Conservation (phyloP, 257 asterid species). For the Ilex aquifolium region DNA sequence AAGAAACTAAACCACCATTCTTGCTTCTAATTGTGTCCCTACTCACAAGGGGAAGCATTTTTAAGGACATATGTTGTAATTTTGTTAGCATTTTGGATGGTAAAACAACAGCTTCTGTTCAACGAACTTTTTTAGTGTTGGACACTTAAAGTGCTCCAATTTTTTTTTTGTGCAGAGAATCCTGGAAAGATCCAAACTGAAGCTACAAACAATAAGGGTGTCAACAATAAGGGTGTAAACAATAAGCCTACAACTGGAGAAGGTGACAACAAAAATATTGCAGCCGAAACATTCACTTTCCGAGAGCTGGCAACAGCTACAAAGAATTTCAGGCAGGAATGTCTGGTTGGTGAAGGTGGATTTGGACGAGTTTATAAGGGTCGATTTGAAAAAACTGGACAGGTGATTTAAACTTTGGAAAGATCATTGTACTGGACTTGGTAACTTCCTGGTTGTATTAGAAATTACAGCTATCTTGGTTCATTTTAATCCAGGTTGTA, state of each 20-base stretch:
- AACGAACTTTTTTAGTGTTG: too few species aligned
- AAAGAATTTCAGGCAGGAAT: conserved; percentile 77
- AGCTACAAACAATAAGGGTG: conserved; percentile 16
- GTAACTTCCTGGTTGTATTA: neutral
- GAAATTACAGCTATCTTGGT: neutral
- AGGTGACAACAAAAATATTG: conserved; percentile 49
- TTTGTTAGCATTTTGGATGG: too few species aligned
- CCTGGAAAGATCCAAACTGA: conserved; percentile 18
- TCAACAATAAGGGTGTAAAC: conserved; percentile 13
- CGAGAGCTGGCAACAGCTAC: conserved; percentile 89
- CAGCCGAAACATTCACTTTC: conserved; percentile 81
- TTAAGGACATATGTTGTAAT: too few species aligned
- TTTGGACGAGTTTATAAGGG: conserved; percentile 90
- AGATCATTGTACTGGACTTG: too few species aligned
- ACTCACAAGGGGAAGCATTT: too few species aligned
- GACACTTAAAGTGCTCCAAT: too few species aligned
- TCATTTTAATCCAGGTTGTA: conserved; percentile 36
- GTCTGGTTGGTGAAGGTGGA: conserved; percentile 88
- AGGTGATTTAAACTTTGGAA: conserved; percentile 31
- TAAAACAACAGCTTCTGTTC: too few species aligned
- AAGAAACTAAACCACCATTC: too few species aligned
- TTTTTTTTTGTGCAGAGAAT: conserved; percentile 13
- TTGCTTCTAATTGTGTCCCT: too few species aligned
- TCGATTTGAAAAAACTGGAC: conserved; percentile 51
- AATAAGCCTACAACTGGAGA: conserved; percentile 20